Conservation (phyloP, 805 yeast genomes). For the Gaillardinia entomophila region DNA sequence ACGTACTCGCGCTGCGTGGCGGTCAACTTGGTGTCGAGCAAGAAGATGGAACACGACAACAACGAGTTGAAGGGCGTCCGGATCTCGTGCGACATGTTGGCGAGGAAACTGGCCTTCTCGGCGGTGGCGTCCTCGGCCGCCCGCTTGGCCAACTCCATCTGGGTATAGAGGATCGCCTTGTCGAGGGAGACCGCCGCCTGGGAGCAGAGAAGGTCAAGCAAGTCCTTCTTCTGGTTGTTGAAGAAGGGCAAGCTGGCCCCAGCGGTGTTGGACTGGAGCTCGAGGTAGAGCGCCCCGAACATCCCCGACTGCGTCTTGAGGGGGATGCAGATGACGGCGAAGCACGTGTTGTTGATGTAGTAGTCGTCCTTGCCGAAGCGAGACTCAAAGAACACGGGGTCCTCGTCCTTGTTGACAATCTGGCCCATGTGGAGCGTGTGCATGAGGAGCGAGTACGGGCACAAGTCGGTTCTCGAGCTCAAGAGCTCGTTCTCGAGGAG, state of each 20-base stretch:
- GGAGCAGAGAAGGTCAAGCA: constrained; percentile 39
- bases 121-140: constrained; percentile 50
- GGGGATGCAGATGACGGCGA: constrained; percentile 40
- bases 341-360: constrained; percentile 26
- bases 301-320: constrained; percentile 35
- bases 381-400: constrained; percentile 24
- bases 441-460: constrained; percentile 36
- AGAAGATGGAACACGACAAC: constrained; percentile 42
- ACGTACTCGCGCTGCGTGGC: constrained; percentile 45
- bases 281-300: constrained; percentile 44
- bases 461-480: constrained; percentile 32
- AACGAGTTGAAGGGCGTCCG: constrained; percentile 52
- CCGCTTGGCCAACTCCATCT: constrained; percentile 38
- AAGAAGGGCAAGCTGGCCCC: constrained; percentile 12
- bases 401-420: constrained; percentile 30
- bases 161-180: constrained; percentile 40
- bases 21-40: constrained; percentile 42
- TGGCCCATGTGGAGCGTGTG: constrained; percentile 34
- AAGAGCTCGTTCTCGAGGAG: constrained; percentile 27
- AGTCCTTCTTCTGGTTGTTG: constrained; percentile 29
- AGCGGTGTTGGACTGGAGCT: constrained; percentile 9
- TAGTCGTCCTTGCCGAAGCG: constrained; percentile 36
- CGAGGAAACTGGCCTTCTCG: constrained; percentile 48
- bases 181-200: constrained; percentile 50
- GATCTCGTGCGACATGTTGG: constrained; percentile 54